phyloP scores from a whole-genome alignment of 371 early-diverging fungal species.

The Capillidium heterosporum region DNA sequence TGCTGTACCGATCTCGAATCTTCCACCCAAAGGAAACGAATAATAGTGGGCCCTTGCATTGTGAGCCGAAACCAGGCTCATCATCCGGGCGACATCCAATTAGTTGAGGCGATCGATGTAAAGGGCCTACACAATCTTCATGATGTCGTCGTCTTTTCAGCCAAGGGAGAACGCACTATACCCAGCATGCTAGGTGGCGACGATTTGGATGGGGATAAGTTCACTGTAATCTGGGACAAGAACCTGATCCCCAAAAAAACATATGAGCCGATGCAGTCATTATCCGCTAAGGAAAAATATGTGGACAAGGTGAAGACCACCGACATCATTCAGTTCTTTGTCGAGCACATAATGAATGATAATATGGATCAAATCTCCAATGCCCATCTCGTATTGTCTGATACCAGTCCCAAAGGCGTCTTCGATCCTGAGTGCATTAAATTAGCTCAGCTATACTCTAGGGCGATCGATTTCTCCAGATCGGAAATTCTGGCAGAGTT shows the following conservation, averaged over 20 bases:
- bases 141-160: constrained; percentile 62
- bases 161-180: constrained; percentile 48
- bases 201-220: constrained; percentile 74
- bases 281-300: constrained; percentile 12
- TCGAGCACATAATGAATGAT: constrained; percentile 49
- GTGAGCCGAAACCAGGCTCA: constrained; percentile 55
- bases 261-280: constrained; percentile 41
- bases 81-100: constrained; percentile 69
- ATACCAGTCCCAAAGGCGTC: constrained; percentile 25
- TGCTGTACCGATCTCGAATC: constrained; percentile 14
- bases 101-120: constrained; percentile 42
- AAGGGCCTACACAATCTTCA: constrained; percentile 29
- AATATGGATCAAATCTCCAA: constrained; percentile 60
- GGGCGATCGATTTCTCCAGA: constrained; percentile 54
- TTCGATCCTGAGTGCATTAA: constrained; percentile 25
- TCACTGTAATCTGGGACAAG: constrained; percentile 47
- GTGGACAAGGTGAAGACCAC: constrained; percentile 24
- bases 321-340: constrained; percentile 47
- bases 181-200: constrained; percentile 67
- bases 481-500: constrained; percentile 35
- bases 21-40: constrained; percentile 5
- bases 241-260: constrained; percentile 26
- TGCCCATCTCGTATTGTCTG: constrained; percentile 53
- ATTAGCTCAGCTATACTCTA: constrained; percentile 47
- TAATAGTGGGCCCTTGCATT: constrained; percentile 24